These are phyloP conservation scores for Colletotrichum sp. DNA, from an alignment of 2,329 filamentous ascomycete species.

Conservation along the genomic window DNA sequence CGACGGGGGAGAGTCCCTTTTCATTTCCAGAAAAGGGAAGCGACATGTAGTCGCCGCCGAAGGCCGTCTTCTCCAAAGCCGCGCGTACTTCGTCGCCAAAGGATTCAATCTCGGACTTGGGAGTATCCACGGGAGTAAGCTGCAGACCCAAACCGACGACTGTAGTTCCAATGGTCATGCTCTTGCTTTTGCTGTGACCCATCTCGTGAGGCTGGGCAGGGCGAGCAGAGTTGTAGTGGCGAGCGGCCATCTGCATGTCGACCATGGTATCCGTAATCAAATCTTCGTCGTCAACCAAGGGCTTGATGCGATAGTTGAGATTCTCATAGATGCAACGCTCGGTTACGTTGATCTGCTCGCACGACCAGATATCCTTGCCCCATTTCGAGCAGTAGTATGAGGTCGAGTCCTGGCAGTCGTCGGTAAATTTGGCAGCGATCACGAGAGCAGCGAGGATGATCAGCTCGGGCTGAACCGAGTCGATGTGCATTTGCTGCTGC, in stretches of 20 bases:
- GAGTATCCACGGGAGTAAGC: slow-evolving; percentile 45
- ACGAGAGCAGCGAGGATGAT: slow-evolving; percentile 67
- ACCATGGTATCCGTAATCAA: slow-evolving; percentile 64
- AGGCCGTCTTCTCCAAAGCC: background rate
- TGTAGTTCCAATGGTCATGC: slow-evolving; percentile 43
- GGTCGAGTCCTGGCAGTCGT: slow-evolving; percentile 61
- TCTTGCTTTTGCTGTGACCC: slow-evolving; percentile 37
- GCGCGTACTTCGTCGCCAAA: slow-evolving; percentile 14
- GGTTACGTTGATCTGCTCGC: slow-evolving; percentile 67
- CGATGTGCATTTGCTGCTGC: slow-evolving; percentile 57
- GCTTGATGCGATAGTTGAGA: slow-evolving; percentile 67
- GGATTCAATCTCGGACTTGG: slow-evolving; percentile 13
- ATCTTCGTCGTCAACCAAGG: slow-evolving; percentile 60
- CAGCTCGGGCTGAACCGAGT: slow-evolving; percentile 65
- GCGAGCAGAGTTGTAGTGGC: slow-evolving; percentile 30
- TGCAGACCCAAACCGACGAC: slow-evolving; percentile 43
- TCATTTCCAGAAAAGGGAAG: background rate
- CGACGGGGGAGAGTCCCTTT: slow-evolving; percentile 9
- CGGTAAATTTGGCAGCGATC: slow-evolving; percentile 69
- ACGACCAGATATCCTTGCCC: slow-evolving; percentile 62
- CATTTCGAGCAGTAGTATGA: slow-evolving; percentile 58
- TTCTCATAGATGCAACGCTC: slow-evolving; percentile 70
- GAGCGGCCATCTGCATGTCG: slow-evolving; percentile 67
- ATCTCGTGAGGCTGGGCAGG: slow-evolving; percentile 7
- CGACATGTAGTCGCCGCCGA: slow-evolving; percentile 15